Percentiles rank a stretch among this genome's conserved stretches.
Conservation (phyloP, 2,329 filamentous ascomycete genomes). For the Trichoderma polysporum region DNA sequence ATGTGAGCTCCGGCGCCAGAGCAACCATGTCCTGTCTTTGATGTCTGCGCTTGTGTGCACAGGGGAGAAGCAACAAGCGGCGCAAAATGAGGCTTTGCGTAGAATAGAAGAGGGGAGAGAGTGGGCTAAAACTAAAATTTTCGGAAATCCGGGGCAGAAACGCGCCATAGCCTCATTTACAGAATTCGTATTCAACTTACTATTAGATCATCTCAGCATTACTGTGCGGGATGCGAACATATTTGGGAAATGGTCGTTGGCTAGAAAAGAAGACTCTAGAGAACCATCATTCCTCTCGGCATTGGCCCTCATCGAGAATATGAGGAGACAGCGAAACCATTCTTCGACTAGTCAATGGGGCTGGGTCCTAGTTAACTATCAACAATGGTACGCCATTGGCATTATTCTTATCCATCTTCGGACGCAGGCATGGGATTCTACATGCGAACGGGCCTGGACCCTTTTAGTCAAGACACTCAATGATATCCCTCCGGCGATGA, state of each 20-base stretch:
- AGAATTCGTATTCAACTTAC: background rate
- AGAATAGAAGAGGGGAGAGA: background rate
- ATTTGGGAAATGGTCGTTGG: background rate
- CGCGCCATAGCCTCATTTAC: background rate
- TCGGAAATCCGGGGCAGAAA: background rate
- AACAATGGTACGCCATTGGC: background rate
- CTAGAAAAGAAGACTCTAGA: background rate
- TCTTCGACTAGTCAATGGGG: background rate
- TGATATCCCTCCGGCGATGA: background rate
- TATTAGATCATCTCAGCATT: background rate
- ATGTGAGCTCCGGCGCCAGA: background rate
- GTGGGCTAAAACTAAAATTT: background rate
- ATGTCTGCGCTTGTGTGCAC: background rate
- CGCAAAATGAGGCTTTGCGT: background rate
- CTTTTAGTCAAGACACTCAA: background rate
- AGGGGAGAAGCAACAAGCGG: background rate
- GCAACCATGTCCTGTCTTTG: background rate
- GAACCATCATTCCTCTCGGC: background rate
- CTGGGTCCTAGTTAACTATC: background rate
- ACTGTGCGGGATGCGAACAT: background rate
- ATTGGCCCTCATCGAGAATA: background rate
- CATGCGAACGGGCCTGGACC: background rate
- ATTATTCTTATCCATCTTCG: background rate
- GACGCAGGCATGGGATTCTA: background rate
- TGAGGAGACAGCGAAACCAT: background rate